Evolutionary conservation across 148 eudicot species (phyloP), one percentile per base, ranked within the genome.

Genomic region (Selenicereus undatus): DNA sequence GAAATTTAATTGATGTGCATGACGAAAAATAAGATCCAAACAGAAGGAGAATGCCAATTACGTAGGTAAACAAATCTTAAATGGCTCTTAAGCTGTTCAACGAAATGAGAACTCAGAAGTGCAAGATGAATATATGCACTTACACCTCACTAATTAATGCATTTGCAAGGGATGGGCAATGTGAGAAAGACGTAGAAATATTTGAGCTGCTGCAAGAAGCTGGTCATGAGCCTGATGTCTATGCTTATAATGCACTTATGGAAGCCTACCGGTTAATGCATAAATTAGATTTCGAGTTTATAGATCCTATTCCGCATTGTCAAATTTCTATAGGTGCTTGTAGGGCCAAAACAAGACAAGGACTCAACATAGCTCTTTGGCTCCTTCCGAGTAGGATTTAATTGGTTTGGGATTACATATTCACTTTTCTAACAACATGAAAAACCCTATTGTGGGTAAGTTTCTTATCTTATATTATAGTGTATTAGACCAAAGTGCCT

Each of bases 191-290:
- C 22, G 97, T 92, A 82, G 97, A 94, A 78, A 82, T 93, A 69
- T 94, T 94, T 84, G 98, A 94, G 87, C 89, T 86, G 85, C 84
- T 92, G 72, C 95, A 94, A 75, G 93, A 90, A 85, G 95, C 89
- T 52, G 95, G 97, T 30, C 83, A 78, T 78, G 97, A 91, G 86
- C 98, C n/a, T 73, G 97, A 94, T 88, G 98, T 94, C 17, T 94
- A 94, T 81, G 89, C 90, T 71, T 94, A 94, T 80, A 94, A 94
- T 81, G 98, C 98, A 36, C 92, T 94, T 48, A 94, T 94, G 93
- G 97, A 92, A 89, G 91, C 97, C 54, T 94, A 94, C 90, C 91
- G 92, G 98, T 94, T 73, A 83, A 75, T 84, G 24, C 75, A 68
- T 39, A 52, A 16, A 66, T 43, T 78, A 82, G 71, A 42, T 12